A percentile compares a stretch with the other conserved stretches of the same genome.
These are phyloP conservation scores for Leucocoprinus leucothites DNA, from an alignment of 768 basidiomycete genomes.

Conservation along the genomic window DNA sequence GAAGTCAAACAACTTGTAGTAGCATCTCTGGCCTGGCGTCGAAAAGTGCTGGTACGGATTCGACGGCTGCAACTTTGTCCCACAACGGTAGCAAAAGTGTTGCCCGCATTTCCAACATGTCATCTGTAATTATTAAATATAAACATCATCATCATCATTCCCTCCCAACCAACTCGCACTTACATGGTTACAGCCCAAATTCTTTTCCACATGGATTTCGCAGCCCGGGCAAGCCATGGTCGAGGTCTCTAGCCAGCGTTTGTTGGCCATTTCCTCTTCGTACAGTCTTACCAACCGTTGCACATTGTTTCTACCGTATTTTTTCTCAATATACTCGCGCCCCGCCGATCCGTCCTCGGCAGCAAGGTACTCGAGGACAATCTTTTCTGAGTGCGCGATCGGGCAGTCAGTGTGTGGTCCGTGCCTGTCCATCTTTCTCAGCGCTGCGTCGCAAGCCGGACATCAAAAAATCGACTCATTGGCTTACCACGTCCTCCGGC, in stretches of 20 bases:
- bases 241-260: constrained; percentile 64
- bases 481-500: constrained; percentile 72
- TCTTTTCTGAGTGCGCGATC: constrained; percentile 58
- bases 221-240: constrained; percentile 79
- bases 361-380: constrained; percentile 67
- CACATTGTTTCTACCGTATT: constrained; percentile 63
- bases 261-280: constrained; percentile 73
- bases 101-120: constrained; percentile 68
- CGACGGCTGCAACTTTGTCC: constrained; percentile 39
- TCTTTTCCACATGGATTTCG: constrained; percentile 69
- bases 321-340: constrained; percentile 52
- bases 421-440: constrained; percentile 51
- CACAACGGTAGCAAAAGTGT: constrained; percentile 86
- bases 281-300: constrained; percentile 56
- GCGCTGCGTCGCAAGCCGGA: not conserved
- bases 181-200: constrained; percentile 86
- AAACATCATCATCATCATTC: constrained; percentile 9
- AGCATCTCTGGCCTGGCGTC: constrained; percentile 48
- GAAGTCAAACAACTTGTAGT: constrained; percentile 64
- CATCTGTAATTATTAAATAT: constrained; percentile 47
- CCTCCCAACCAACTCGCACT: constrained; percentile 24
- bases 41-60: constrained; percentile 75
- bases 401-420: constrained; percentile 74
- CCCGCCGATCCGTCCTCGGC: constrained; percentile 48
- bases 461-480: not conserved